Base-by-base conservation (phyloP, 2,329 filamentous ascomycete genomes). In the Herpotrichia juniperi region DNA sequence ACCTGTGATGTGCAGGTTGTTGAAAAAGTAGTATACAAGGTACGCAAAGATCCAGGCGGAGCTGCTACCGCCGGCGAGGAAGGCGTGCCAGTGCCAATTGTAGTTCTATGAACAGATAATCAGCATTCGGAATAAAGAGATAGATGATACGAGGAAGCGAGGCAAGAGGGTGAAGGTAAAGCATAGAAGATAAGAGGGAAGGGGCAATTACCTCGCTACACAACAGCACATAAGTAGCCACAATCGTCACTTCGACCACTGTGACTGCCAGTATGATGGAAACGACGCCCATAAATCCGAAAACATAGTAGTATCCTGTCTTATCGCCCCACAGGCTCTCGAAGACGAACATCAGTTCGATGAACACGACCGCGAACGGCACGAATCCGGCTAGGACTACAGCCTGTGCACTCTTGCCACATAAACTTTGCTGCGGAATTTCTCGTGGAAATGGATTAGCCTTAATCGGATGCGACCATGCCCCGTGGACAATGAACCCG, bases 81-180 rank as follows among this genome's bases (percentile, higher is more conserved):
- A 94, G 46, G 88, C 91, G 71, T 90, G 89, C 91, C 91, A 96
- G 90, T 90, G 94, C 91, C 91, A 96, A 71, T 91, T 84, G 74
- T 94, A 88, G 73, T 96, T 92, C 81, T 85, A 62, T 28, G 8
- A 19, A n/a, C 1, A 35, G 6, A 14, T 25, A 59, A 58, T 58
- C 22, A 43, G 24, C 28, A 22, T 26, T 25, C 16, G 14, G 30
- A 25, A 26, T 14, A n/a, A 14, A n/a, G 14, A 34, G 31, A 11
- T 11, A 34, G 5, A 16, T 9, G 5, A 34, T 16, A n/a, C n/a
- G 7, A 16, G n/a, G 31, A n/a, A n/a, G n/a, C n/a, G n/a, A 6
- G 26, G 17, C n/a, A n/a, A n/a, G n/a, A n/a, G n/a, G 17, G 17
- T 21, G 19, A 17, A 26, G 28, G 14, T 35, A 11, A 39, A 26